A percentile compares a stretch with the other conserved stretches of the same genome.
Evolutionary conservation across 2,329 filamentous ascomycete species (phyloP).

Genomic region (Aspergillus transmontanensis): DNA sequence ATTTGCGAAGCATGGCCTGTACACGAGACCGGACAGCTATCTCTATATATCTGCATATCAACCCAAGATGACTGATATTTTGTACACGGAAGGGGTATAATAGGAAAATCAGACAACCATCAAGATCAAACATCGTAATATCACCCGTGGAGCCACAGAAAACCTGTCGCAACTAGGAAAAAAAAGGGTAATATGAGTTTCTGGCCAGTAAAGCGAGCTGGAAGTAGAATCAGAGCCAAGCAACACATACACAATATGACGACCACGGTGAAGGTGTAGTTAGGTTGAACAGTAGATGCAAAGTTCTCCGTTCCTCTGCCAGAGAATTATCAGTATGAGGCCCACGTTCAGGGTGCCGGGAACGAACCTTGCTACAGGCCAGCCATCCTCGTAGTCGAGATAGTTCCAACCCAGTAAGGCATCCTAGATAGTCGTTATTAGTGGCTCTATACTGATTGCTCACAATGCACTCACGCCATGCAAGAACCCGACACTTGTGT

Average conservation of each 20-base stretch:
- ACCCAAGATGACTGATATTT: neutral
- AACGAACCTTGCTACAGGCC: constrained; percentile 33
- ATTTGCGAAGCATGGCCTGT: neutral
- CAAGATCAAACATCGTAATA: neutral
- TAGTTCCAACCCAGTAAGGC: constrained; percentile 42
- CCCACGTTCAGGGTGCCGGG: neutral
- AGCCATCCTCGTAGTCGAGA: constrained; percentile 40
- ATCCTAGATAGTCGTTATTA: constrained; percentile 27
- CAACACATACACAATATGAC: constrained; percentile 22
- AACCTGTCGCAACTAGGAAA: constrained; percentile 11
- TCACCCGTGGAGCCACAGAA: constrained; percentile 14
- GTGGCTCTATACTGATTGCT: neutral
- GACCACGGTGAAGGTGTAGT: constrained; percentile 5
- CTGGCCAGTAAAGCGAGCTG: neutral
- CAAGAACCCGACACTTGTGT: constrained; percentile 34
- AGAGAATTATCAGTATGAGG: neutral
- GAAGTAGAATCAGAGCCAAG: constrained; percentile 10
- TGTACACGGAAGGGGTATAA: neutral
- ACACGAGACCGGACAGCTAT: neutral
- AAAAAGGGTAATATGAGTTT: constrained; percentile 9
- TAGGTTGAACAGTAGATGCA: neutral
- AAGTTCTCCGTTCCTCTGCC: constrained; percentile 13
- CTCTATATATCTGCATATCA: neutral
- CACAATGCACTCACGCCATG: constrained; percentile 26
- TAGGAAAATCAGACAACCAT: neutral